Conservation (phyloP, 805 yeast species). For the Diddensiella caesifluorescens region DNA sequence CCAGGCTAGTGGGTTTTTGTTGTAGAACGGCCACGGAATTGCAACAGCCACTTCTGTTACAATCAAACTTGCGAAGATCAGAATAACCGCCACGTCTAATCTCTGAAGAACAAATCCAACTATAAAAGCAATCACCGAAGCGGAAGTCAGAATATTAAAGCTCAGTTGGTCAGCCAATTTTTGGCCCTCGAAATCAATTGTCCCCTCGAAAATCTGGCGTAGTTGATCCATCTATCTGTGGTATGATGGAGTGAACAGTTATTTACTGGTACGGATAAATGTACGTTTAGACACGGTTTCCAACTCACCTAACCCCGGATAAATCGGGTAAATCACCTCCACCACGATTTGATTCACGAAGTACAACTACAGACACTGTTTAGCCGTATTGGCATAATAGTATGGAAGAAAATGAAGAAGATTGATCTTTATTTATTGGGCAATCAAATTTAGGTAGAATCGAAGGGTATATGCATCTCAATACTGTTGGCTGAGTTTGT, state of each 20-base stretch:
- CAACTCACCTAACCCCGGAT: too few relatives aligned
- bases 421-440: too few relatives aligned
- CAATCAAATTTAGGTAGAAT: too few relatives aligned
- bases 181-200: conserved; percentile 52
- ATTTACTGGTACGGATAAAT: neutral
- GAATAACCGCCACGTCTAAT: conserved; percentile 35
- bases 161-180: conserved; percentile 36
- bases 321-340: too few relatives aligned
- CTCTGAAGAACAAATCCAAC: conserved; percentile 48
- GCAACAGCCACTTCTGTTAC: conserved; percentile 24
- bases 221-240: conserved; percentile 15
- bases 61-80: conserved; percentile 37
- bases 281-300: too few relatives aligned
- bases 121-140: conserved; percentile 21
- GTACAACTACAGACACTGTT: too few relatives aligned
- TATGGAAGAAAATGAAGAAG: too few relatives aligned
- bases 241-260: neutral
- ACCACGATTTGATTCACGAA: too few relatives aligned
- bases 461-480: too few relatives aligned
- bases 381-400: too few relatives aligned
- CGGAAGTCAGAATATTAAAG: conserved; percentile 23
- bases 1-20: conserved; percentile 46
- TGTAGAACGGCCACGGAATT: conserved; percentile 52
- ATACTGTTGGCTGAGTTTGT: too few relatives aligned
- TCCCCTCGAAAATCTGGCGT: conserved; percentile 15